Evolutionary conservation across 106 monocot species (phyloP).

Genomic region (Narthecium ossifragum): DNA sequence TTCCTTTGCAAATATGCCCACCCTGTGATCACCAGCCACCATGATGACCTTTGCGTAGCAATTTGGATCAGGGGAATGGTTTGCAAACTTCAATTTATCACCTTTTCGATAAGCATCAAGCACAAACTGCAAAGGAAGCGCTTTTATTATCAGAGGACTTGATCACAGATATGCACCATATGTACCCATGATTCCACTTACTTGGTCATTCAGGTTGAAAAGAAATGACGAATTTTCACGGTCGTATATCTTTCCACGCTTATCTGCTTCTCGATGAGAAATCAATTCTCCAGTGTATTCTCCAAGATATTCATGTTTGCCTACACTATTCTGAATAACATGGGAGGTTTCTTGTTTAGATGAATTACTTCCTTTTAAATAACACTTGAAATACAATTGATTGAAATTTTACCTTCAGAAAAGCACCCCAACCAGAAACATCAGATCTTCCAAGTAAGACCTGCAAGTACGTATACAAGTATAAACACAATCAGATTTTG

Average conservation of each 20-base stretch:
- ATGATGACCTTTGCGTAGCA: constrained; percentile 99
- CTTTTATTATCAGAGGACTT: no score
- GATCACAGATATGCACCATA: no score
- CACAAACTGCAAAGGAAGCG: constrained; percentile 69
- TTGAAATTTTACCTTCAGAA: constrained; percentile 63
- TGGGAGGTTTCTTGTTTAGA: not conserved
- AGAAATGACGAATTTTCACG: constrained; percentile 99
- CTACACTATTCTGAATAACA: constrained; percentile 73
- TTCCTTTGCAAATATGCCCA: constrained; percentile 96
- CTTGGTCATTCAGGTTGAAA: constrained; percentile 97
- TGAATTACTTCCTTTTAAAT: no score
- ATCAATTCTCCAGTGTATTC: constrained; percentile 97
- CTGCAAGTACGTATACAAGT: constrained; percentile 32
- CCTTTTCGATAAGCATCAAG: constrained; percentile 93
- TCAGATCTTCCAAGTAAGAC: constrained; percentile 92
- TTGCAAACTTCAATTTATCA: constrained; percentile 94
- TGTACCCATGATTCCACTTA: no score
- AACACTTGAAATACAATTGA: not conserved
- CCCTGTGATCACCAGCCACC: constrained; percentile 97
- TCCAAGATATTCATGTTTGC: constrained; percentile 95
- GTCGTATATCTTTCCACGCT: constrained; percentile 97
- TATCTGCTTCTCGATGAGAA: constrained; percentile 94
- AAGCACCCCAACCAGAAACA: constrained; percentile 99
- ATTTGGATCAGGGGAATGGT: constrained; percentile 95
- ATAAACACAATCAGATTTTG: no score